Base-by-base conservation (phyloP, 371 early-diverging fungal genomes). In the Capillidium heterosporum region DNA sequence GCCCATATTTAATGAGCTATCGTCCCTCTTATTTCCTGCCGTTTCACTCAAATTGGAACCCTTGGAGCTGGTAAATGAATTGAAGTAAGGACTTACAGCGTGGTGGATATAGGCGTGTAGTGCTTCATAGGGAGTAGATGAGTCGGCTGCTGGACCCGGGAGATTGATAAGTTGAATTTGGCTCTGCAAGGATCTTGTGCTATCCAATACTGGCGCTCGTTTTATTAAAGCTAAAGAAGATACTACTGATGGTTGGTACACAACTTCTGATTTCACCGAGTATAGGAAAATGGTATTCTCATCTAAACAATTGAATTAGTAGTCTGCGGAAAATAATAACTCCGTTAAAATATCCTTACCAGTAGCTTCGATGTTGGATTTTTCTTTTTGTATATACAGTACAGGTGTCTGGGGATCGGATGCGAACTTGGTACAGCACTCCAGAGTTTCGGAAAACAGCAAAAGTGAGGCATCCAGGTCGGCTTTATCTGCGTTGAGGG, bases 1-100 rank as follows among this genome's bases (percentile, higher is more conserved):
- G 73, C 88, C 89, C 72, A 83, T 79, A 64, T 87, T 89, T 61
- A 76, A 70, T 57, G 91, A 91, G 72, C 92, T 91, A 48, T 88
- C 84, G 43, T 82, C 84, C 15, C 74, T 68, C 28, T 69, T 78
- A 52, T 72, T 73, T 42, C 68, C 67, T 40, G 64, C 71, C 50
- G 62, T 67, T 32, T 61, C 58, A 35, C 72, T 67, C 17, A 75
- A 69, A n/a, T 70, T 71, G 7, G 27, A 17, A 53, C 77, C 76
- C 62, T 82, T 77, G 32, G 85, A 80, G 55, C 77, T 72, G 29
- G 89, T 88, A 61, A 82, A 94, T 17, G 96, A 91, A 63, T 95
- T 89, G 65, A 96, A 95, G 70, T 89, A 93, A n/a, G 97, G 97
- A 24, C 88, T 78, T 58, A 95, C 90, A 7, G 91, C 97, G 61